Conservation (phyloP, 1,284 basidiomycete species). For the Vanrija sp. region DNA sequence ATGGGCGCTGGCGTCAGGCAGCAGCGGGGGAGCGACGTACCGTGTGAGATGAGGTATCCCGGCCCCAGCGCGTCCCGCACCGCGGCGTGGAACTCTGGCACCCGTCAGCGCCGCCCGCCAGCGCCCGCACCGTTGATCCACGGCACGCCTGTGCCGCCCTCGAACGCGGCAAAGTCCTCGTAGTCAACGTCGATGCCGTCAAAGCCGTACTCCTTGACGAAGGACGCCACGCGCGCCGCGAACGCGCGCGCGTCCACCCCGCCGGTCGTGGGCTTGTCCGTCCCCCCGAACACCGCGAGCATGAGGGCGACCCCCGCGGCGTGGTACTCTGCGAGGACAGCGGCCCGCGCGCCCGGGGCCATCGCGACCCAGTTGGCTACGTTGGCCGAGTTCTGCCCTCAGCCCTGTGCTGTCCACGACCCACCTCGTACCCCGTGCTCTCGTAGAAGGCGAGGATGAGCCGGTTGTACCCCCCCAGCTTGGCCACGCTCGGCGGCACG, state of each 20-base stretch:
- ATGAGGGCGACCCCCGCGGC: slow-evolving; percentile 26
- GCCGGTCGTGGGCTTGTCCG: slow-evolving; percentile 18
- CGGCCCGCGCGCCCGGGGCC: slow-evolving; percentile 18
- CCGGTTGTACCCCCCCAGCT: slow-evolving; percentile 38
- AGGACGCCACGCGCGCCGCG: slow-evolving; percentile 32
- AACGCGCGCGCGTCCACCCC: background rate
- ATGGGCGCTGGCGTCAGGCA: slow-evolving; percentile 28
- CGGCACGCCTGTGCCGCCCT: slow-evolving; percentile 29
- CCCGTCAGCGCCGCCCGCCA: background rate
- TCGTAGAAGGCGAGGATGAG: slow-evolving; percentile 51
- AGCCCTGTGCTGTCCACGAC: background rate
- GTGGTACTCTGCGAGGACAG: slow-evolving; percentile 46
- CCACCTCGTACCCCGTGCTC: background rate
- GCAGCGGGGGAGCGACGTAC: background rate
- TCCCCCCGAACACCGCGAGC: slow-evolving; percentile 7
- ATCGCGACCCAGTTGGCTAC: slow-evolving; percentile 8
- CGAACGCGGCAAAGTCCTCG: slow-evolving; percentile 37
- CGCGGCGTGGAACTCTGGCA: slow-evolving; percentile 31
- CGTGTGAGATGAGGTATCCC: slow-evolving; percentile 38
- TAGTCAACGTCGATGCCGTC: slow-evolving; percentile 55
- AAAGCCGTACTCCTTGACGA: slow-evolving; percentile 48
- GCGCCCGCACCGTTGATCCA: slow-evolving; percentile 12
- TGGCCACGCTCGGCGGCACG: background rate
- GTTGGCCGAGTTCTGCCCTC: background rate
- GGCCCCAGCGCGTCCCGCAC: slow-evolving; percentile 34